Evolutionary conservation across 768 basidiomycete species (phyloP), one percentile per base, ranked within the genome.

Genomic region (Leccinum ochraceum): DNA sequence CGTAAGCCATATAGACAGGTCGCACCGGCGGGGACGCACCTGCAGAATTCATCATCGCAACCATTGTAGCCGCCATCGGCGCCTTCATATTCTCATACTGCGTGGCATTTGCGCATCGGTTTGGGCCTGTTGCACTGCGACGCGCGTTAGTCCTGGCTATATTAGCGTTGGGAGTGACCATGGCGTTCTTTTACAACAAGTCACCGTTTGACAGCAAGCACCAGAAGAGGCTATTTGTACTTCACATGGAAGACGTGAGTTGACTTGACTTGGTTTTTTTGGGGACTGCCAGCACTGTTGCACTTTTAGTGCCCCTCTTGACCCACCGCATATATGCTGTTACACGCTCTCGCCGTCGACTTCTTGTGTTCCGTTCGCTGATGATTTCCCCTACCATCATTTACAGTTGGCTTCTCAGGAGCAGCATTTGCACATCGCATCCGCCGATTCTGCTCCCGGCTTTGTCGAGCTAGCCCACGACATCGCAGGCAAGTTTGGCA

Each of bases 31-130:
- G 80, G 37, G 88, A 91, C 42, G 92, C 89, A 0, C 95, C 96
- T 0, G 87, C 88, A 2, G 96, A 98, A 63, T 85, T 90, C 69
- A 88, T 98, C 68, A 89, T 98, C 39, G 95, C 92, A 0, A 85
- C 86, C 3, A 83, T 95, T 34, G 83, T 92, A 5, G 76, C 88
- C 0, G 68, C 82, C 32, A 71, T 88, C 3, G 81, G 83, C 4
- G 78, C 85, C 36, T 80, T 88, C 36, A 75, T 80, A 6, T 64
- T 88, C 11, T 89, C 92, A 2, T 80, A 89, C 14, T 67, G 77
- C 1, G 60, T 89, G 4, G 88, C 95, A 0, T 88, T 98, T 67
- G 80, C 84, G 6, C 91, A 93, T 62, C 84, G 92, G 16, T 89
- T 89, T 70, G 81, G 84, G 3, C 76, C 73, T 2, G 66, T 64